Evolutionary conservation across 108 stramenopile species (phyloP), one percentile per base, ranked within the genome.

Genomic region (Cyclostephanos tholiformis): DNA sequence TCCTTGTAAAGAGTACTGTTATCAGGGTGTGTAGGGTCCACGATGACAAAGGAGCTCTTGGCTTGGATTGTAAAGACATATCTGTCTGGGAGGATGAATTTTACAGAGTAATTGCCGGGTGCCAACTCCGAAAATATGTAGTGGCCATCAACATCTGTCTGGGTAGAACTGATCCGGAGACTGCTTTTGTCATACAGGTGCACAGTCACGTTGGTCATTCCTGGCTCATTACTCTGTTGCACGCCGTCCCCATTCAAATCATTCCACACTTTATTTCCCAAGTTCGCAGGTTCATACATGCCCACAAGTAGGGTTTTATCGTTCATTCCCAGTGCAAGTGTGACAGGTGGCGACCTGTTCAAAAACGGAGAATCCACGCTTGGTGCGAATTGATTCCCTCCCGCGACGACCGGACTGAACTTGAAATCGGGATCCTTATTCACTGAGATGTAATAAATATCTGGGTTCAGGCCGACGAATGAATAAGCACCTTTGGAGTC

Each of bases 101-200:
- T 70, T n/a, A 80, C 73, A 29, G 79, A 72, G 44, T 74, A 80
- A 27, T 50, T 74, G 2, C 79, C 79, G 13, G 79, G 79, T 38
- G 27, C 14, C 8, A 80, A 23, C 19, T 41, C 57, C 17, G 65
- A 57, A 41, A 80, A 80, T 25, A 65, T 26, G 66, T 80, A 80
- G 30, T 56, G 16, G 11, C 79, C 79, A 50, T 74, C 67, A 20
- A 25, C 56, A 70, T 80, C 79, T 0, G 79, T 80, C n/a, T 50
- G 23, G 22, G 60, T 69, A 14, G 38, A 13, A 43, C 49, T 48
- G 14, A 80, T 57, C 51, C 64, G 26, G 43, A 16, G 26, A 26
- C 79, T 72, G 16, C 13, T 50, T 16, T 51, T 56, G 57, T 80
- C 57, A 13, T 67, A 65, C 19, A 80, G 50, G 44, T 51, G 74